These are phyloP conservation scores for Tilletia setariae DNA, from an alignment of 1,284 basidiomycete species.

Conservation along the genomic window DNA sequence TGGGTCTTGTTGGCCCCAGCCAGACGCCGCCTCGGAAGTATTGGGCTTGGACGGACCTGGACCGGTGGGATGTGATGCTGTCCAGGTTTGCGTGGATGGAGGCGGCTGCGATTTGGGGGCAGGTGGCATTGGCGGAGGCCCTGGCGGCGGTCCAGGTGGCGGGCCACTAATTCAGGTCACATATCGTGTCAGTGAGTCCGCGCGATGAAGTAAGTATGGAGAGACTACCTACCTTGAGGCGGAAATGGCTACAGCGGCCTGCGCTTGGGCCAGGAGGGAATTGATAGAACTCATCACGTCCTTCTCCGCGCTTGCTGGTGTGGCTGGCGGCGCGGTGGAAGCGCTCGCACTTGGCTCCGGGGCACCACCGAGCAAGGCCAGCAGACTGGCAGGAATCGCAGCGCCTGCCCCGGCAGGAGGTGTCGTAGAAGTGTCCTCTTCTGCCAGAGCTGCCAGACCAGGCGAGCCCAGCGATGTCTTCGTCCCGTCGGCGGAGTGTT, in stretches of 20 bases:
- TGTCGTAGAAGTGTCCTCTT: background rate
- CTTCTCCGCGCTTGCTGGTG: background rate
- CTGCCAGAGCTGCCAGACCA: background rate
- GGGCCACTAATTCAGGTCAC: background rate
- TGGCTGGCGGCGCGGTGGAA: background rate
- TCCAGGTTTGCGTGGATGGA: background rate
- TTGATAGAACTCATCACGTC: conserved; percentile 9
- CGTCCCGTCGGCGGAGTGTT: background rate
- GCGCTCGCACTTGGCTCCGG: background rate
- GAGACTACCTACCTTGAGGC: background rate
- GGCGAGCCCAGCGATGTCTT: conserved; percentile 6
- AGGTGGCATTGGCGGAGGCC: background rate
- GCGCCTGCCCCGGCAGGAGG: background rate
- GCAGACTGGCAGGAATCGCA: background rate
- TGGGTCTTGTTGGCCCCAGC: no score
- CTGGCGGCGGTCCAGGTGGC: conserved; percentile 1
- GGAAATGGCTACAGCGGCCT: background rate
- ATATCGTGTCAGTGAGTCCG: no score
- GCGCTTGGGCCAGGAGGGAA: conserved; percentile 1
- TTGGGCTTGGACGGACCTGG: no score
- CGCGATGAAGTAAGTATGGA: no score
- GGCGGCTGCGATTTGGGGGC: background rate
- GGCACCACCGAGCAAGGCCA: background rate
- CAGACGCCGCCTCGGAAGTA: no score
- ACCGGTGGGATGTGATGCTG: no score